Percentiles rank a stretch among this genome's conserved stretches.
These are phyloP conservation scores for Amanita rubescens DNA, from an alignment of 768 basidiomycete species.

Conservation along the genomic window DNA sequence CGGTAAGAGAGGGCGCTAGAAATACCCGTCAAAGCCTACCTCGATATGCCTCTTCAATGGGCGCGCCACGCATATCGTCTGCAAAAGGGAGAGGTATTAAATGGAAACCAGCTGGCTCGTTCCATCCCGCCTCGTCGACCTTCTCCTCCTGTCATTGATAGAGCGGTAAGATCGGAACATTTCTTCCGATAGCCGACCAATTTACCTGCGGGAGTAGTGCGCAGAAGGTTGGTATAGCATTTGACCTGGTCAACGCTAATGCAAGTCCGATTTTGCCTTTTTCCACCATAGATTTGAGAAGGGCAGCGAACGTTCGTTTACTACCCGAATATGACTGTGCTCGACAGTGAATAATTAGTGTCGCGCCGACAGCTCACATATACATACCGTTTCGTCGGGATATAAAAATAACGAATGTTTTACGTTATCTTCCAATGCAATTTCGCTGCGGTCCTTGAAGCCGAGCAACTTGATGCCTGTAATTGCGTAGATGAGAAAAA, in stretches of 20 bases:
- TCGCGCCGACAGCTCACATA: not conserved
- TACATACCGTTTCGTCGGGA: conserved; percentile 78
- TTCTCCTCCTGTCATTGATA: conserved; percentile 51
- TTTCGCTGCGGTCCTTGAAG: conserved; percentile 67
- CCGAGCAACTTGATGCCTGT: conserved; percentile 86
- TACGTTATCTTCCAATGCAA: conserved; percentile 83
- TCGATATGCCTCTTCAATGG: conserved; percentile 55
- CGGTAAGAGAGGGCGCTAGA: not conserved
- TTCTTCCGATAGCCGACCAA: not conserved
- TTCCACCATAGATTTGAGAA: conserved; percentile 75
- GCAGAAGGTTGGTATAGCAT: conserved; percentile 72
- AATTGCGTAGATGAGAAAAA: not conserved
- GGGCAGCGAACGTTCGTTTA: conserved; percentile 84
- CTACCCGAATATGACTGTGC: conserved; percentile 78
- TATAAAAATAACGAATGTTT: conserved; percentile 90
- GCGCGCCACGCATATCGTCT: conserved; percentile 84
- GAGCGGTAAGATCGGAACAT: not conserved
- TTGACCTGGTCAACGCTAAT: conserved; percentile 59
- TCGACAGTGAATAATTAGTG: too few relatives aligned
- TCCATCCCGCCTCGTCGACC: conserved; percentile 61
- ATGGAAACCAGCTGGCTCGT: conserved; percentile 87
- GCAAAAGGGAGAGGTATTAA: conserved; percentile 90
- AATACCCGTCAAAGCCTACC: conserved; percentile 32
- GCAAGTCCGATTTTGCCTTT: conserved; percentile 82
- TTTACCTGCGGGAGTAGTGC: conserved; percentile 80